Conservation (phyloP, 805 yeast genomes). For the Starmerella lactis-condensi region DNA sequence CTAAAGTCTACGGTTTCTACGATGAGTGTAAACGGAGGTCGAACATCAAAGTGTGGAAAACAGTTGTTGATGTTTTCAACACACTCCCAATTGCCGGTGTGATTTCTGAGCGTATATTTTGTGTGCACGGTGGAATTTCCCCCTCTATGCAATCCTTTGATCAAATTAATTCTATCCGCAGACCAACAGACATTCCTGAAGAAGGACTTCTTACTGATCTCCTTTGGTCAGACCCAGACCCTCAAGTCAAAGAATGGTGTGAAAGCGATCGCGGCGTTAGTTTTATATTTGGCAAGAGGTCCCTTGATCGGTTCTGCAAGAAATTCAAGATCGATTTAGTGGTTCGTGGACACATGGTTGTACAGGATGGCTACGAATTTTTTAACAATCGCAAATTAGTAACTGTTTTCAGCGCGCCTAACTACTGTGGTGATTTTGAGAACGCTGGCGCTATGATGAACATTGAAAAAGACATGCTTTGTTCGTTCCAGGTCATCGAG, state of each 20-base stretch:
- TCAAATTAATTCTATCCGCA: conserved; percentile 49
- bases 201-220: conserved; percentile 57
- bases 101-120: conserved; percentile 84
- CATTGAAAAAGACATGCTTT: conserved; percentile 72
- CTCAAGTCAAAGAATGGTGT: conserved; percentile 66
- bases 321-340: conserved; percentile 62
- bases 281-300: conserved; percentile 57
- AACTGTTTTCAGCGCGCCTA: conserved; percentile 59
- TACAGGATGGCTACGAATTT: conserved; percentile 62
- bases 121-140: conserved; percentile 71
- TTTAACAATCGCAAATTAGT: conserved; percentile 52
- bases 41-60: conserved; percentile 78
- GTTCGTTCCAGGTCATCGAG: conserved; percentile 83
- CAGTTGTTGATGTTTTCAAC: conserved; percentile 84
- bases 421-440: conserved; percentile 65
- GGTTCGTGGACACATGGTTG: conserved; percentile 78
- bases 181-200: conserved; percentile 78
- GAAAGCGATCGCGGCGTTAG: conserved; percentile 74
- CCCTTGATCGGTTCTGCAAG: conserved; percentile 53
- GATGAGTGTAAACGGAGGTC: conserved; percentile 94
- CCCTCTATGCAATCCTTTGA: conserved; percentile 54
- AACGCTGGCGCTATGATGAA: conserved; percentile 98
- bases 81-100: conserved; percentile 89
- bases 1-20: conserved; percentile 90
- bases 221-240: conserved; percentile 75